Evolutionary conservation across 495 filamentous ascomycete genomes (phyloP).

Genomic region (Paragyromitra xinjiangensis): DNA sequence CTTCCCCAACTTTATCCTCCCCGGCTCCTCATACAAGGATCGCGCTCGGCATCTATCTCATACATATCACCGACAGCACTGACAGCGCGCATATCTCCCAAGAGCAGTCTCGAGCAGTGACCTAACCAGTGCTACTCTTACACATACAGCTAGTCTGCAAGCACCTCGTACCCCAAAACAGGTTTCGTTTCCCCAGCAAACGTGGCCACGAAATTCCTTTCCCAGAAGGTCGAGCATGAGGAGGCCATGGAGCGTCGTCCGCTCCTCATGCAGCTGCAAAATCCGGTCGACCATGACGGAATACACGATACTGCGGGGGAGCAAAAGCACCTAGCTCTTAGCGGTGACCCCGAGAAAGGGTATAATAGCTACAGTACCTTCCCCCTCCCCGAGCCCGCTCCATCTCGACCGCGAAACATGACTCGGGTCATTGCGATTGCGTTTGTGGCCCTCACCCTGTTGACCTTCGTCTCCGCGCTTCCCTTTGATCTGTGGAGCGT

Average conservation of each 20-base stretch:
- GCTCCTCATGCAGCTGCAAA: conserved; percentile 13
- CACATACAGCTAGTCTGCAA: neutral
- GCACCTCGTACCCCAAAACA: conserved; percentile 7
- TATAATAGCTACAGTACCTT: conserved; percentile 49
- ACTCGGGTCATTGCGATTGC: neutral
- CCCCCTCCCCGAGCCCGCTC: conserved; percentile 8
- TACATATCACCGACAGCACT: neutral
- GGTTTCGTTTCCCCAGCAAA: conserved; percentile 28
- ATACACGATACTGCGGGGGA: neutral
- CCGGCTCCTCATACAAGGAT: conserved; percentile 1
- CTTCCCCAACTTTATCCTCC: conserved; percentile 23
- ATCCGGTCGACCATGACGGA: conserved; percentile 2
- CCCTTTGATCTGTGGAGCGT: conserved; percentile 28
- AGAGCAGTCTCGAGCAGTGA: neutral
- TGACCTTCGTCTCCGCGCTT: conserved; percentile 25
- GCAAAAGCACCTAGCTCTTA: neutral
- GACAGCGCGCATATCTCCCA: conserved; percentile 10
- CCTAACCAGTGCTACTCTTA: neutral
- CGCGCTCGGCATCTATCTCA: conserved; percentile 10
- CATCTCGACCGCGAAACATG: conserved; percentile 16
- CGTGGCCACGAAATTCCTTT: conserved; percentile 38
- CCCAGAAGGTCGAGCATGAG: conserved; percentile 6
- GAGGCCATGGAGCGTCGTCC: conserved; percentile 24
- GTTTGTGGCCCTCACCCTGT: conserved; percentile 14
- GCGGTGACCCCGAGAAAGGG: conserved; percentile 32